A percentile compares a stretch with the other conserved stretches of the same genome.
phyloP scores from a whole-genome alignment of 768 basidiomycete species.

The Rubroboletus satanas region DNA sequence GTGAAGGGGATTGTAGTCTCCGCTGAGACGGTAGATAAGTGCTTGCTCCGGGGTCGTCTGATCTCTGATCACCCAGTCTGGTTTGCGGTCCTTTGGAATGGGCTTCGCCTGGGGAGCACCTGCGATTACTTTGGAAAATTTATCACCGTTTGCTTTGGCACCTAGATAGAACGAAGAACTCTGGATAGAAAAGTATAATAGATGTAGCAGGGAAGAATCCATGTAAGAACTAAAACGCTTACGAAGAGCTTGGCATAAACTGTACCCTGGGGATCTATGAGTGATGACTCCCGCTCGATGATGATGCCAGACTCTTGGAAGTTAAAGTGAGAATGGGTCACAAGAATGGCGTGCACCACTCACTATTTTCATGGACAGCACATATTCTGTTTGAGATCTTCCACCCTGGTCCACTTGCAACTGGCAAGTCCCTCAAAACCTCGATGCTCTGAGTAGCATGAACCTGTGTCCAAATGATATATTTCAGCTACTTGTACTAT shows the following conservation, averaged over 20 bases:
- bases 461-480: constrained; percentile 41
- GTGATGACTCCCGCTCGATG: constrained; percentile 55
- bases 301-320: constrained; percentile 69
- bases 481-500: not conserved
- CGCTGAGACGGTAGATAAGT: constrained; percentile 66
- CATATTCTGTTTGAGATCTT: constrained; percentile 60
- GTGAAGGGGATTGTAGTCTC: constrained; percentile 78
- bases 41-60: constrained; percentile 66
- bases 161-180: constrained; percentile 68
- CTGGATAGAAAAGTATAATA: constrained; percentile 28
- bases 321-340: not conserved
- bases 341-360: constrained; percentile 20
- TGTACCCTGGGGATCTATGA: constrained; percentile 59
- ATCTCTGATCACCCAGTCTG: constrained; percentile 60
- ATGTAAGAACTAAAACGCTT: constrained; percentile 13
- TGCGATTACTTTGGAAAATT: constrained; percentile 60
- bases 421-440: constrained; percentile 72
- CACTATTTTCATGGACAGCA: constrained; percentile 80
- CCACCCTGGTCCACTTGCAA: constrained; percentile 78
- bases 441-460: constrained; percentile 80
- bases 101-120: constrained; percentile 58
- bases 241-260: constrained; percentile 64
- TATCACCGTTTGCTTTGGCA: constrained; percentile 57
- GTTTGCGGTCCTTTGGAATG: constrained; percentile 55
- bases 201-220: not conserved